phyloP scores from a whole-genome alignment of 352 stramenopile genomes.

The Globisporangium abappressorium region DNA sequence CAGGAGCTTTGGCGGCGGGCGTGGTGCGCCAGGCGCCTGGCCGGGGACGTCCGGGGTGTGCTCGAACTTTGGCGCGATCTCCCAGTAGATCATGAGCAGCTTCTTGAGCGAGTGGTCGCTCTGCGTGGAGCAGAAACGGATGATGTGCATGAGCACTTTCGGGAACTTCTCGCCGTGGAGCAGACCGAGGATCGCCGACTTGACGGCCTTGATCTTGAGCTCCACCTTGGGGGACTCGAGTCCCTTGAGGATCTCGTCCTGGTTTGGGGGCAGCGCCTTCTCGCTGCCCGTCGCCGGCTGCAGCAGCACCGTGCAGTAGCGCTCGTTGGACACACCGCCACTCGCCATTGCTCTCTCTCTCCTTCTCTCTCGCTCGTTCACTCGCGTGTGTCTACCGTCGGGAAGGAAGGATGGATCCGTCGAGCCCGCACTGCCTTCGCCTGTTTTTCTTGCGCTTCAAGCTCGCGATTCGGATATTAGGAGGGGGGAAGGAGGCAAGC shows the following conservation, averaged over 20 bases:
- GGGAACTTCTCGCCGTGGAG: conserved; percentile 98
- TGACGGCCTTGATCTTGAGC: conserved; percentile 98
- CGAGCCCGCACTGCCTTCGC: background rate
- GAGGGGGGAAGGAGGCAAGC: background rate
- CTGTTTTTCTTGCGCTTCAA: conserved; percentile 11
- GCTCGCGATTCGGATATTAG: conserved; percentile 11
- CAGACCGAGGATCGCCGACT: conserved; percentile 97
- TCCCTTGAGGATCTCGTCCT: conserved; percentile 97
- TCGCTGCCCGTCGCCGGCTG: conserved; percentile 51
- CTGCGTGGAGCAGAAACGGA: conserved; percentile 99
- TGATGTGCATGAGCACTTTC: conserved; percentile 99
- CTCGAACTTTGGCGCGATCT: conserved; percentile 98
- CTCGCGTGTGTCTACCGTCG: background rate
- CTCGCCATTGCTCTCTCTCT: conserved; percentile 21
- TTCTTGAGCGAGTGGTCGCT: conserved; percentile 99
- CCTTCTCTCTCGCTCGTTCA: background rate
- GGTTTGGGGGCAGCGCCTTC: conserved; percentile 65
- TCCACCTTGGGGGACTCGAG: conserved; percentile 94
- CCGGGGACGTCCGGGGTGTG: conserved; percentile 35
- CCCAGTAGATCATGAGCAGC: conserved; percentile 99
- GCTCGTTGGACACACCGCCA: conserved; percentile 75
- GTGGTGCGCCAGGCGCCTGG: conserved; percentile 24
- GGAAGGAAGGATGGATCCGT: background rate
- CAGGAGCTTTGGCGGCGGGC: conserved; percentile 90
- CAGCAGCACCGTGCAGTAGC: conserved; percentile 84